phyloP scores from a whole-genome alignment of 2,329 filamentous ascomycete species.

The Coniochaeta prunicola region DNA sequence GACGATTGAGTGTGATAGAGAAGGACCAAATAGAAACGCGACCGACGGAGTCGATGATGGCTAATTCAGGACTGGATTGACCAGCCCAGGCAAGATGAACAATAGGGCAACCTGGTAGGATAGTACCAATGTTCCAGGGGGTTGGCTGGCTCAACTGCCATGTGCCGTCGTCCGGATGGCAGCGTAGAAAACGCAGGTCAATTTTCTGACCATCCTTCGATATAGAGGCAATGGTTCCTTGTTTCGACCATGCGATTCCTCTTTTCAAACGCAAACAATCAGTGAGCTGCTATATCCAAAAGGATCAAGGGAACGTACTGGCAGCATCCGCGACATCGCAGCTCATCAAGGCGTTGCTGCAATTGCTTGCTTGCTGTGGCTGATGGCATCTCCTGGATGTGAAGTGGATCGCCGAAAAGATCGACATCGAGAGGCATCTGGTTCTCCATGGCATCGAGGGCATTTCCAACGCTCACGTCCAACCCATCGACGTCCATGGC shows the following conservation, averaged over 20 bases:
- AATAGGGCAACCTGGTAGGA: slow-evolving; percentile 57
- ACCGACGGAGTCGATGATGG: slow-evolving; percentile 73
- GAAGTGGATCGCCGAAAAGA: not conserved
- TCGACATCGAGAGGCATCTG: slow-evolving; percentile 29
- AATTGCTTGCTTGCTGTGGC: slow-evolving; percentile 50
- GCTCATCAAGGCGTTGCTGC: slow-evolving; percentile 66
- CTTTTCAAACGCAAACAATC: slow-evolving; percentile 34
- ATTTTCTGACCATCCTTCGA: slow-evolving; percentile 62
- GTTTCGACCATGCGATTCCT: slow-evolving; percentile 79
- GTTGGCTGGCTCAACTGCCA: slow-evolving; percentile 75
- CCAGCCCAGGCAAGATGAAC: slow-evolving; percentile 78
- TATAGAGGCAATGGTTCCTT: slow-evolving; percentile 79
- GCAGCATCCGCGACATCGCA: slow-evolving; percentile 69
- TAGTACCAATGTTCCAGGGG: slow-evolving; percentile 44
- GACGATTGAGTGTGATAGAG: slow-evolving; percentile 64
- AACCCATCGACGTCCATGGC: slow-evolving; percentile 36
- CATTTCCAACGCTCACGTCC: slow-evolving; percentile 20
- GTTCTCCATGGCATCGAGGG: slow-evolving; percentile 40
- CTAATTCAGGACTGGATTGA: slow-evolving; percentile 68
- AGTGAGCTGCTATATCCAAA: slow-evolving; percentile 2
- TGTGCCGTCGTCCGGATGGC: slow-evolving; percentile 58
- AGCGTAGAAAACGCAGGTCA: slow-evolving; percentile 65
- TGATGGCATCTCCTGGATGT: not conserved
- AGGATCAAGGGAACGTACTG: slow-evolving; percentile 50
- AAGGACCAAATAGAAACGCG: slow-evolving; percentile 69